Percentiles rank a stretch among this genome's conserved stretches.
Evolutionary conservation across 345 rosid genomes (phyloP).

Genomic region (Melaleuca quinquenervia): DNA sequence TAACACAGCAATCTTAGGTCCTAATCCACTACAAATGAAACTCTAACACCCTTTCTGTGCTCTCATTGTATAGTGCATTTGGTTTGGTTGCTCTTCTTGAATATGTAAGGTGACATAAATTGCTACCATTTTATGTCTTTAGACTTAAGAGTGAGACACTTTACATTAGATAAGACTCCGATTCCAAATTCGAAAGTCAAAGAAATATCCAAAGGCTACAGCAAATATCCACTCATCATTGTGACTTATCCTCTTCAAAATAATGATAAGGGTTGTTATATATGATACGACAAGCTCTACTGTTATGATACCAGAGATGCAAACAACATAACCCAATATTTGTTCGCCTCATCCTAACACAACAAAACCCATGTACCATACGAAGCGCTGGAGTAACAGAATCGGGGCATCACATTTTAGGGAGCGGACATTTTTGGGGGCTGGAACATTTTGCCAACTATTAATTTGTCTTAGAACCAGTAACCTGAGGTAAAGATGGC

Average conservation of each 20-base stretch:
- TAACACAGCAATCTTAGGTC: background rate
- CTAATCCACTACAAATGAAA: background rate
- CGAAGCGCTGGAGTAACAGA: background rate
- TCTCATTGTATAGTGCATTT: background rate
- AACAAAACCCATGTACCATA: background rate
- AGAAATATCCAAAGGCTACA: background rate
- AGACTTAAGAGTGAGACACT: background rate
- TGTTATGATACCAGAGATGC: background rate
- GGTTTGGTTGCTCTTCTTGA: background rate
- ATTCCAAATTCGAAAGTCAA: background rate
- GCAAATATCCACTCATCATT: background rate
- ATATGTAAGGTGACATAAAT: background rate
- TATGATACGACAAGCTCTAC: background rate
- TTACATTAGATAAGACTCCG: background rate
- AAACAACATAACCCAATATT: background rate
- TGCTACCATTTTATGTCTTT: background rate
- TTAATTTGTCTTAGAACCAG: background rate
- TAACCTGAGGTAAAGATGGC: background rate
- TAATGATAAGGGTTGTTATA: too few relatives aligned
- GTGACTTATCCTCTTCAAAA: background rate
- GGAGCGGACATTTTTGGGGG: background rate
- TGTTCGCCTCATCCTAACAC: background rate
- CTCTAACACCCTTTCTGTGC: background rate
- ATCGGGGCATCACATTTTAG: background rate
- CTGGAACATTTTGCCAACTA: background rate